Evolutionary conservation across 2,329 filamentous ascomycete genomes (phyloP).

Genomic region (Venturia carpophila): DNA sequence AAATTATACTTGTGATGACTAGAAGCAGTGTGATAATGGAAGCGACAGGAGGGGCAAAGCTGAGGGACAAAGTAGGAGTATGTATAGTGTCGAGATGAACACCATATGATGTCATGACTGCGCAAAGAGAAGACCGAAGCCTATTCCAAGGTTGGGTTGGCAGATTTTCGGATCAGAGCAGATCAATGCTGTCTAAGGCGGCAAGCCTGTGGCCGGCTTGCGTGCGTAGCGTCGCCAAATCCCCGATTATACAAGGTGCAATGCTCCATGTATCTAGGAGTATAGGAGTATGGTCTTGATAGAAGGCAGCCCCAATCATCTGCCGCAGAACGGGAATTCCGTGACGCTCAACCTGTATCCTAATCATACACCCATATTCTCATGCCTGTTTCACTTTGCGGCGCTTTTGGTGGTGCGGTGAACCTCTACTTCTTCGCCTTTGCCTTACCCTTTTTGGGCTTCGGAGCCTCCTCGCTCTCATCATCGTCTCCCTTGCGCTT

Average conservation of each 20-base stretch:
- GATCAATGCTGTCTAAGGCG: neutral
- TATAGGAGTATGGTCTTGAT: no score
- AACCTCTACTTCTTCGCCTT: constrained; percentile 38
- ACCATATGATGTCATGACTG: neutral
- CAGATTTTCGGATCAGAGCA: neutral
- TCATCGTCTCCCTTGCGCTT: constrained; percentile 32
- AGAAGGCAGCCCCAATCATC: neutral
- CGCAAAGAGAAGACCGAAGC: no score
- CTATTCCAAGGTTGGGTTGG: no score
- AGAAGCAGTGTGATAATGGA: neutral
- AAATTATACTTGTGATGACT: no score
- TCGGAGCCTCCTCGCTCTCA: constrained; percentile 36
- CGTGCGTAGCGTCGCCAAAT: neutral
- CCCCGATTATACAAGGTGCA: neutral
- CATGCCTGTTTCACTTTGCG: neutral
- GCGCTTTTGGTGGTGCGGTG: neutral
- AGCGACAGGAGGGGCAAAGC: neutral
- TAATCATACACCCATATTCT: neutral
- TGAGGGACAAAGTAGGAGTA: neutral
- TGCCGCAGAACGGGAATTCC: neutral
- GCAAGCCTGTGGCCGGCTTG: neutral
- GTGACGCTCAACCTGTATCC: neutral
- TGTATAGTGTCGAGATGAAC: neutral
- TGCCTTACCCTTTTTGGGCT: constrained; percentile 43
- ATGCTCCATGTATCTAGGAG: neutral